A percentile compares a stretch with the other conserved stretches of the same genome.
These are phyloP conservation scores for Gnomoniopsis smithogilvyi DNA, from an alignment of 2,329 filamentous ascomycete species.

Conservation along the genomic window DNA sequence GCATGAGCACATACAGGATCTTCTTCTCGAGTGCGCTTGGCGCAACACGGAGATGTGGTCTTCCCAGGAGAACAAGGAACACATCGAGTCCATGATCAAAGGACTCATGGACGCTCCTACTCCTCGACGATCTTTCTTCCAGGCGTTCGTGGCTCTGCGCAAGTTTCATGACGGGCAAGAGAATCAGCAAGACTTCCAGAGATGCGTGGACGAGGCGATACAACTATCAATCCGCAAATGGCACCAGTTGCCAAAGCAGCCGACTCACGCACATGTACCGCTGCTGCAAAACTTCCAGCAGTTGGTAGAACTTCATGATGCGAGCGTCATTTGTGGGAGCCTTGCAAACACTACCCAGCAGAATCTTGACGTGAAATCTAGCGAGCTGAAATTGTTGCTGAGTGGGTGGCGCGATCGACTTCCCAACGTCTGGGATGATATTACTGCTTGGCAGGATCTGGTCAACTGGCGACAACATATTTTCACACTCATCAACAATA, in stretches of 20 bases:
- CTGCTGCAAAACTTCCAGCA: conserved; percentile 98
- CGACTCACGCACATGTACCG: conserved; percentile 93
- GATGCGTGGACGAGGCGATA: conserved; percentile 93
- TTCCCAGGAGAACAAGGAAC: conserved; percentile 78
- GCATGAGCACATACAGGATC: conserved; percentile 96
- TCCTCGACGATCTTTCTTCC: conserved; percentile 91
- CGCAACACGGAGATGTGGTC: conserved; percentile 94
- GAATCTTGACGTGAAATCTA: conserved; percentile 91
- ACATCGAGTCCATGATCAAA: conserved; percentile 90
- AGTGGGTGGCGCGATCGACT: conserved; percentile 94
- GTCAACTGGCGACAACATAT: conserved; percentile 99
- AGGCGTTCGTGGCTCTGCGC: conserved; percentile 94
- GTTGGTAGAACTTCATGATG: conserved; percentile 94
- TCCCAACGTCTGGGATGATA: conserved; percentile 98
- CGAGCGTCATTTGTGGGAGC: conserved; percentile 92
- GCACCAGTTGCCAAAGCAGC: conserved; percentile 92
- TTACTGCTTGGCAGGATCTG: conserved; percentile 97
- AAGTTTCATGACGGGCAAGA: conserved; percentile 93
- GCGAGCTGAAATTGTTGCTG: conserved; percentile 89
- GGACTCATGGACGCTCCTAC: conserved; percentile 97
- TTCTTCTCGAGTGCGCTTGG: conserved; percentile 94
- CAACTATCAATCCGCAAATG: conserved; percentile 97
- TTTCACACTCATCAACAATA: conserved; percentile 93
- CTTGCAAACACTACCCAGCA: conserved; percentile 76
- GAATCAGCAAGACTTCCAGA: conserved; percentile 73